These are phyloP conservation scores for Apiotrichum laibachii DNA, from an alignment of 1,284 basidiomycete species.

Conservation along the genomic window DNA sequence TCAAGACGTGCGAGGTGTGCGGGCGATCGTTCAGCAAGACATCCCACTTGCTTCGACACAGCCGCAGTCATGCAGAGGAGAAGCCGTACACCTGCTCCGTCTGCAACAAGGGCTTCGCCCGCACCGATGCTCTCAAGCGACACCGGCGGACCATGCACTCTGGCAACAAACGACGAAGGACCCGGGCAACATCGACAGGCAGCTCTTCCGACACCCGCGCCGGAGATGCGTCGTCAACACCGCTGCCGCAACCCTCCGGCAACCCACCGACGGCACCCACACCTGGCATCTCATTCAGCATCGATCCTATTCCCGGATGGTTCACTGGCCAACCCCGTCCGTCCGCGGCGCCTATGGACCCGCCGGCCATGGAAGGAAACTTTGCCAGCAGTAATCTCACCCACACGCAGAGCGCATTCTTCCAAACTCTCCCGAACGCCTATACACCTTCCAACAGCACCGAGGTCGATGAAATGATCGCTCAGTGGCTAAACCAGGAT, in stretches of 20 bases:
- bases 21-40: conserved; percentile 13
- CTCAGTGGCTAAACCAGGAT: conserved; percentile 12
- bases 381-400: background rate
- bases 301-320: too few species aligned
- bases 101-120: conserved; percentile 9
- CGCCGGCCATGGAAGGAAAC: background rate
- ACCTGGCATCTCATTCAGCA: too few species aligned
- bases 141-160: conserved; percentile 12
- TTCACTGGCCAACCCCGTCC: too few species aligned
- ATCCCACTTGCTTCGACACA: conserved; percentile 11
- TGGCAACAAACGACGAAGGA: background rate
- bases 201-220: too few species aligned
- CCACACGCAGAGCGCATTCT: background rate
- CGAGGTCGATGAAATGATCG: conserved; percentile 9
- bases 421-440: background rate
- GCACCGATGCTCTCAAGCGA: conserved; percentile 15
- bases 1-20: conserved; percentile 6
- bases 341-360: background rate
- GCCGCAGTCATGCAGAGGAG: conserved; percentile 8
- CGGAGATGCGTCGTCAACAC: background rate
- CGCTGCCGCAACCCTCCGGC: too few species aligned
- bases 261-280: too few species aligned
- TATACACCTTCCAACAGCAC: background rate
- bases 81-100: conserved; percentile 10
- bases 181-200: background rate